Percentiles rank a stretch among this genome's conserved stretches.
Evolutionary conservation across 2,329 filamentous ascomycete genomes (phyloP).

Genomic region (Teratosphaeria pseudoeucalypti): DNA sequence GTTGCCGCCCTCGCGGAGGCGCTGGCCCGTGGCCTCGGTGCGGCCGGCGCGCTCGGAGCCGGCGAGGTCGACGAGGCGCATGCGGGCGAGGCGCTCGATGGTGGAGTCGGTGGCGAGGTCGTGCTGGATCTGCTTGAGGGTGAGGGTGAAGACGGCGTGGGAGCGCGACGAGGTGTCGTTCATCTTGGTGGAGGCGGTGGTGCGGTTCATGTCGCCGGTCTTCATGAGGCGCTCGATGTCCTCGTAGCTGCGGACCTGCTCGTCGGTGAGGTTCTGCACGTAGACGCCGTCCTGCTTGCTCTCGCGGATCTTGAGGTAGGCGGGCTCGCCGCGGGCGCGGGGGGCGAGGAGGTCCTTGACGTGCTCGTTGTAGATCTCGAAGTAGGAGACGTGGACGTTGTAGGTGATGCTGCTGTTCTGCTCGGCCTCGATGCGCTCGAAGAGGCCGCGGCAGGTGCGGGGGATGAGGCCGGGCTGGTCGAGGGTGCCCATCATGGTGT

Average conservation of each 20-base stretch:
- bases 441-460: conserved; percentile 88
- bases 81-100: conserved; percentile 85
- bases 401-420: conserved; percentile 89
- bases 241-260: conserved; percentile 73
- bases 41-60: conserved; percentile 91
- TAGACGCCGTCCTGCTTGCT: conserved; percentile 92
- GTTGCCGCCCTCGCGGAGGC: conserved; percentile 87
- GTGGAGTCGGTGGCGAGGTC: conserved; percentile 96
- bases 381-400: conserved; percentile 95
- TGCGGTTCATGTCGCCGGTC: conserved; percentile 76
- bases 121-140: conserved; percentile 96
- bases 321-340: conserved; percentile 55
- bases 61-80: conserved; percentile 87
- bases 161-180: conserved; percentile 96
- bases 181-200: conserved; percentile 93
- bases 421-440: conserved; percentile 78
- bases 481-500: conserved; percentile 89
- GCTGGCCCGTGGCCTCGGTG: conserved; percentile 85
- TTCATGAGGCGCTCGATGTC: conserved; percentile 90
- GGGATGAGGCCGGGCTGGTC: conserved; percentile 88
- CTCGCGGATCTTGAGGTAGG: conserved; percentile 95
- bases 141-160: conserved; percentile 95
- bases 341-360: conserved; percentile 87
- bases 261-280: conserved; percentile 90
- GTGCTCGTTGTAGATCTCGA: conserved; percentile 99